phyloP scores from a whole-genome alignment of 2,329 filamentous ascomycete genomes.

The Penicillium freii region DNA sequence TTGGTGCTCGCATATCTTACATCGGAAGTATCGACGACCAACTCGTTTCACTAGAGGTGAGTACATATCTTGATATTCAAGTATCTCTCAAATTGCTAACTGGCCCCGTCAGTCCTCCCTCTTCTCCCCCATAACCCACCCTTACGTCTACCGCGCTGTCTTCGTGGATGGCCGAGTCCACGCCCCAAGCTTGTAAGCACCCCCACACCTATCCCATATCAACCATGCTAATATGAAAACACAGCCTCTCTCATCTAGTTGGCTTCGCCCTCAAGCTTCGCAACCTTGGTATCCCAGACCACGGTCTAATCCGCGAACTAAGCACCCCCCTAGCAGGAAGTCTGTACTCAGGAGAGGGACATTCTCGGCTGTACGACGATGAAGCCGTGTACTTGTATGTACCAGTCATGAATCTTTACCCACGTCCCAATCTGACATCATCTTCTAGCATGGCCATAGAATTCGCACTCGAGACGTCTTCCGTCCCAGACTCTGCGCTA shows the following conservation, averaged over 20 bases:
- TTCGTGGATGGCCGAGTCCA: constrained; percentile 93
- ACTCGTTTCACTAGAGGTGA: constrained; percentile 83
- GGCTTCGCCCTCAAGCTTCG: constrained; percentile 91
- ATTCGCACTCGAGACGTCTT: constrained; percentile 70
- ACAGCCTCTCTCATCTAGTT: constrained; percentile 77
- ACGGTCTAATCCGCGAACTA: constrained; percentile 87
- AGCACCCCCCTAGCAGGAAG: constrained; percentile 85
- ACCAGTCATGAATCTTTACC: not conserved
- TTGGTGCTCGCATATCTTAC: constrained; percentile 81
- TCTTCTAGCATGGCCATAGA: constrained; percentile 61
- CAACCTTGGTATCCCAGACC: constrained; percentile 88
- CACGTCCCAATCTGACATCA: not conserved
- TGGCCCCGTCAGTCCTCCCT: constrained; percentile 64
- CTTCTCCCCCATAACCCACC: constrained; percentile 80
- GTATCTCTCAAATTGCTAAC: not conserved
- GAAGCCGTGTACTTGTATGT: constrained; percentile 73
- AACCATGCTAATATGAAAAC: constrained; percentile 1
- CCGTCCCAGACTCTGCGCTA: constrained; percentile 49
- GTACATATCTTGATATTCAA: constrained; percentile 14
- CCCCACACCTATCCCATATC: not conserved
- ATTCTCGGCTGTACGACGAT: constrained; percentile 91
- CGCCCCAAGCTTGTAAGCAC: constrained; percentile 77
- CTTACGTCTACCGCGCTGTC: constrained; percentile 91
- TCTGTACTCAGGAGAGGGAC: constrained; percentile 86
- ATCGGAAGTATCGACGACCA: constrained; percentile 96